phyloP scores from a whole-genome alignment of 2,329 filamentous ascomycete species.

The Aspergillus ustus region DNA sequence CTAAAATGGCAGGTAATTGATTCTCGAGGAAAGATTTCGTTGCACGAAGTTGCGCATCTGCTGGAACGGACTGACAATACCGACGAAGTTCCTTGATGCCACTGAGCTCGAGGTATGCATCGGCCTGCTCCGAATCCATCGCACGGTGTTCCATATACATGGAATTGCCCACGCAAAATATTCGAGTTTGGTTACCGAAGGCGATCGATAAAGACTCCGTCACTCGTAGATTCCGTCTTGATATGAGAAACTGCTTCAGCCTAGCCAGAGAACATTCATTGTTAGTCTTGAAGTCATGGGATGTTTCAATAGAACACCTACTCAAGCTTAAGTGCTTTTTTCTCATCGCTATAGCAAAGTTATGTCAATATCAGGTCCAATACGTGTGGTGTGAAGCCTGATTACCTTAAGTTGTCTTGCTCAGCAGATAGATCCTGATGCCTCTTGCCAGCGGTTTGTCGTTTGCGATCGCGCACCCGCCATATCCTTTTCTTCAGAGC shows the following conservation, averaged over 20 bases:
- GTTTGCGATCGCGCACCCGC: too few relatives aligned
- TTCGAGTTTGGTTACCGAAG: too few relatives aligned
- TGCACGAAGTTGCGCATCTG: constrained; percentile 24
- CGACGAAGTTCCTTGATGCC: constrained; percentile 26
- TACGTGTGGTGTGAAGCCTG: too few relatives aligned
- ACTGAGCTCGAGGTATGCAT: constrained; percentile 25
- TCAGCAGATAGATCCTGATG: too few relatives aligned
- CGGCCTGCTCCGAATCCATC: background rate
- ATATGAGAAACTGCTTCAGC: constrained; percentile 12
- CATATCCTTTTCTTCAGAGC: too few relatives aligned
- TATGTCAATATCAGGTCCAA: too few relatives aligned
- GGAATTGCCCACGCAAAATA: constrained; percentile 30
- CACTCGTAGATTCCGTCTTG: constrained; percentile 14
- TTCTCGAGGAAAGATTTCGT: constrained; percentile 18
- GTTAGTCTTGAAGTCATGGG: too few relatives aligned
- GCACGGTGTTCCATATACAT: constrained; percentile 21
- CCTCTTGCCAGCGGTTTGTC: too few relatives aligned
- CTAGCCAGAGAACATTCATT: background rate
- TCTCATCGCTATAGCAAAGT: too few relatives aligned
- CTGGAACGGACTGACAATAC: constrained; percentile 28
- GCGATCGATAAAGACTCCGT: background rate
- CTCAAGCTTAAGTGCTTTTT: too few relatives aligned
- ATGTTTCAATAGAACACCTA: too few relatives aligned
- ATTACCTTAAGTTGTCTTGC: too few relatives aligned
- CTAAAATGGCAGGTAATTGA: constrained; percentile 21